Conservation (phyloP, 257 asterid genomes). For the Nicotiana attenuata region DNA sequence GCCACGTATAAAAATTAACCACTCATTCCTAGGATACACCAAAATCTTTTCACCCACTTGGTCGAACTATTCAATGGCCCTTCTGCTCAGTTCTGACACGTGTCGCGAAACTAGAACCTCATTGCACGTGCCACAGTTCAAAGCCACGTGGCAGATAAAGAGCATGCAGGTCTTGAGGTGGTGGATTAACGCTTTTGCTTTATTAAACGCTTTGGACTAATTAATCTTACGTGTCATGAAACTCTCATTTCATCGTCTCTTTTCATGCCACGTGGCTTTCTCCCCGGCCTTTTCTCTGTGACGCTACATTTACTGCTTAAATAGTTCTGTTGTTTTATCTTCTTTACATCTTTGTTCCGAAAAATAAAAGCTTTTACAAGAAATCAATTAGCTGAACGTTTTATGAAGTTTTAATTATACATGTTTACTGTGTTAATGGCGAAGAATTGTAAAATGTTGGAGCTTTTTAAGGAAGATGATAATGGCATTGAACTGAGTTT, state of each 20-base stretch:
- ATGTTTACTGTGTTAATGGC: too few species aligned
- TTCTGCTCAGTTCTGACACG: slow-evolving; percentile 17
- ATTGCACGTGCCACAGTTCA: slow-evolving; percentile 10
- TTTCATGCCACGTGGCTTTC: slow-evolving; percentile 46
- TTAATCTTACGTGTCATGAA: slow-evolving; percentile 37
- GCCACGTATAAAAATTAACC: slow-evolving; percentile 21
- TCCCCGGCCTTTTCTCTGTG: slow-evolving; percentile 10
- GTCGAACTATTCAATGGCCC: slow-evolving; percentile 3
- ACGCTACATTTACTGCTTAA: slow-evolving; percentile 10
- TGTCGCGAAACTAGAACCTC: not conserved
- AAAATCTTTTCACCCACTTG: slow-evolving; percentile 31
- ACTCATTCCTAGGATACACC: slow-evolving; percentile 3
- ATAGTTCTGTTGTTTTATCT: not conserved
- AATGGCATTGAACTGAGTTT: slow-evolving; percentile 48
- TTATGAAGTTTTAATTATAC: too few species aligned
- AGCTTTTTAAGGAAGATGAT: slow-evolving; percentile 24
- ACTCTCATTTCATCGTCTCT: slow-evolving; percentile 12
- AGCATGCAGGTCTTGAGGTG: slow-evolving; percentile 20
- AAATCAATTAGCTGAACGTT: not conserved
- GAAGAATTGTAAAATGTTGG: slow-evolving; percentile 10
- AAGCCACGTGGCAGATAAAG: slow-evolving; percentile 24
- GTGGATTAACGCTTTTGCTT: slow-evolving; percentile 19
- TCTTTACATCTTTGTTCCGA: slow-evolving; percentile 14
- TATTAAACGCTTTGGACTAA: not conserved
- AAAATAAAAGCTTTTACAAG: not conserved